phyloP scores from a whole-genome alignment of 257 asterid genomes.

The Plantago elongata region DNA sequence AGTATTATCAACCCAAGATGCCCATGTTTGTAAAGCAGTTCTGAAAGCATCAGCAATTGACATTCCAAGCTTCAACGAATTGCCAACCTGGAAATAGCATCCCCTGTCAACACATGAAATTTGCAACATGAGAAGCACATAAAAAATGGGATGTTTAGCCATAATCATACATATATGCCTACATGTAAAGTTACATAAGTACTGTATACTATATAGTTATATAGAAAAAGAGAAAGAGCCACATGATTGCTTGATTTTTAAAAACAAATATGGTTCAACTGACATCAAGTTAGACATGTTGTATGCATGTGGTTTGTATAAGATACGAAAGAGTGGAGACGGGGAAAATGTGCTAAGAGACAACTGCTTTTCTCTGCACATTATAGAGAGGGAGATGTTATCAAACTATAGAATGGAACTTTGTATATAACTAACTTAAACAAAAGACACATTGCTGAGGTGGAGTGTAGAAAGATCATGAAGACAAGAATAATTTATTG shows the following conservation, averaged over 20 bases:
- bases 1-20: slow-evolving; percentile 61
- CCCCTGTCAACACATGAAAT: slow-evolving; percentile 51
- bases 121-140: slow-evolving; percentile 23
- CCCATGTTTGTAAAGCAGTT: slow-evolving; percentile 64
- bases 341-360: no score
- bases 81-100: slow-evolving; percentile 66
- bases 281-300: no score
- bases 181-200: not conserved
- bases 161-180: no score
- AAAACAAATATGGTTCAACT: no score
- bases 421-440: no score
- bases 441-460: no score
- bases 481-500: slow-evolving; percentile 11
- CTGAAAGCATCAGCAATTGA: slow-evolving; percentile 50
- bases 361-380: no score
- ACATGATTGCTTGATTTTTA: no score
- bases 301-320: no score
- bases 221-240: not conserved
- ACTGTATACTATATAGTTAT: not conserved
- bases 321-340: no score
- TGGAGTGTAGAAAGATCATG: not conserved
- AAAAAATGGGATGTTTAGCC: slow-evolving; percentile 5
- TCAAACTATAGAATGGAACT: no score
- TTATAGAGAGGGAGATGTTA: no score
- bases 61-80: slow-evolving; percentile 53